phyloP scores from a whole-genome alignment of 805 yeast genomes.

The Lipomyces oligophaga region DNA sequence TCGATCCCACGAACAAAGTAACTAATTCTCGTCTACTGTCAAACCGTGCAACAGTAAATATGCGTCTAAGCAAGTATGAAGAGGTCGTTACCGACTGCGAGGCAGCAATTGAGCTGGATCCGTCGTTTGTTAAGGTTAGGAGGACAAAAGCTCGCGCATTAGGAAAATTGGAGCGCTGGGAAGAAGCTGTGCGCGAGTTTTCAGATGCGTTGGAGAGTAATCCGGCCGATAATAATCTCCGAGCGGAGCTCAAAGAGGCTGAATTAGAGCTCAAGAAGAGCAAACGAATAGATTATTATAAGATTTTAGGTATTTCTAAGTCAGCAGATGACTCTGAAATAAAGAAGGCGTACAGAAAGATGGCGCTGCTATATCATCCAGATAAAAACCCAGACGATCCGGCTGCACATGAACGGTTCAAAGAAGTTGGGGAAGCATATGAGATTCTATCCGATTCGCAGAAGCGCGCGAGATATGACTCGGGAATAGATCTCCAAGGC shows the following conservation, averaged over 20 bases:
- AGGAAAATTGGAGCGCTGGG: slow-evolving; percentile 41
- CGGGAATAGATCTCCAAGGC: slow-evolving; percentile 66
- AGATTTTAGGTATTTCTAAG: slow-evolving; percentile 51
- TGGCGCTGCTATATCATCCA: slow-evolving; percentile 76
- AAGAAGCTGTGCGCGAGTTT: slow-evolving; percentile 40
- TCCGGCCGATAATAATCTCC: slow-evolving; percentile 37
- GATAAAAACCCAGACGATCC: slow-evolving; percentile 80
- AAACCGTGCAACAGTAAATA: slow-evolving; percentile 83
- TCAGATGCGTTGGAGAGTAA: slow-evolving; percentile 40
- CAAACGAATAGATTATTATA: slow-evolving; percentile 55
- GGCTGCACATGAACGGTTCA: slow-evolving; percentile 89
- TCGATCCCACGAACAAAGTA: slow-evolving; percentile 56
- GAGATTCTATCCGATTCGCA: slow-evolving; percentile 82
- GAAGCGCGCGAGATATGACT: slow-evolving; percentile 84
- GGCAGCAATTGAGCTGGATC: slow-evolving; percentile 61
- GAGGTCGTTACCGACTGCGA: slow-evolving; percentile 74
- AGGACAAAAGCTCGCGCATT: slow-evolving; percentile 42
- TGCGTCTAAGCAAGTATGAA: slow-evolving; percentile 73
- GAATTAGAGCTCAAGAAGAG: slow-evolving; percentile 43
- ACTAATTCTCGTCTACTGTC: slow-evolving; percentile 52
- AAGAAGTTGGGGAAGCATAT: slow-evolving; percentile 83
- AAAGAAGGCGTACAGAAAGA: slow-evolving; percentile 71
- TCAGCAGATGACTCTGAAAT: slow-evolving; percentile 55
- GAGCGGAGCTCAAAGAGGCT: slow-evolving; percentile 41
- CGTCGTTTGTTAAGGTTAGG: slow-evolving; percentile 61